A percentile compares a stretch with the other conserved stretches of the same genome.
phyloP scores from a whole-genome alignment of 495 filamentous ascomycete species.

The Penicillium subrubescens region DNA sequence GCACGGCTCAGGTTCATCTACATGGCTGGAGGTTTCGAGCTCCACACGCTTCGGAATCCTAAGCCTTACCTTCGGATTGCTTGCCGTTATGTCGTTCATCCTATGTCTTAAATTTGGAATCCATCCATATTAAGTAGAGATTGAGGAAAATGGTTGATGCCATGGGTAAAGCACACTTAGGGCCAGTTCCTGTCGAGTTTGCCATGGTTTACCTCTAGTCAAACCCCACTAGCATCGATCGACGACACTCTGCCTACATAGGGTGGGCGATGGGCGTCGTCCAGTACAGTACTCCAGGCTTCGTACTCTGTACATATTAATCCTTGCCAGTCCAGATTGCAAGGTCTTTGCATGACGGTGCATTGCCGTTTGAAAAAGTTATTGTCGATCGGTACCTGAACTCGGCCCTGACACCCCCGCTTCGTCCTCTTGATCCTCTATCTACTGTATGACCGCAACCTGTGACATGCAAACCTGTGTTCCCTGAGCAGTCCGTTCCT shows the following conservation, averaged over 20 bases:
- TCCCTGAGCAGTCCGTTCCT: conserved; percentile 19
- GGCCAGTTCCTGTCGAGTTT: neutral
- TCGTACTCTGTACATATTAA: neutral
- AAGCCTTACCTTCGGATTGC: neutral
- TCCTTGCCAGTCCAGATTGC: conserved; percentile 6
- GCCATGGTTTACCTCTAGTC: neutral
- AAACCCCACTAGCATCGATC: neutral
- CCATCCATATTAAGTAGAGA: neutral
- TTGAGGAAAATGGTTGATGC: neutral
- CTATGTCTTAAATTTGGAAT: neutral
- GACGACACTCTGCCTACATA: neutral
- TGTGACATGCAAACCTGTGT: conserved; percentile 15
- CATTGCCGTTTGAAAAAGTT: conserved; percentile 6
- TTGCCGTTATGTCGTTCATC: neutral
- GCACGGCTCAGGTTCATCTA: neutral
- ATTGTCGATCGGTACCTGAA: conserved; percentile 28
- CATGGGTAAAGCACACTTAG: neutral
- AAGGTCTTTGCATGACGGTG: conserved; percentile 6
- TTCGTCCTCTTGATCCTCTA: neutral
- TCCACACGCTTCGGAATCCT: neutral
- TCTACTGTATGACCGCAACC: neutral
- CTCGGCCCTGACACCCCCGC: conserved; percentile 19
- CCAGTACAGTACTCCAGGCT: neutral
- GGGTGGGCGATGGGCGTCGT: neutral
- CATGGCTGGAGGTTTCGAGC: neutral